Evolutionary conservation across 148 eudicot species (phyloP).

Genomic region (Salicornia ramosissima): DNA sequence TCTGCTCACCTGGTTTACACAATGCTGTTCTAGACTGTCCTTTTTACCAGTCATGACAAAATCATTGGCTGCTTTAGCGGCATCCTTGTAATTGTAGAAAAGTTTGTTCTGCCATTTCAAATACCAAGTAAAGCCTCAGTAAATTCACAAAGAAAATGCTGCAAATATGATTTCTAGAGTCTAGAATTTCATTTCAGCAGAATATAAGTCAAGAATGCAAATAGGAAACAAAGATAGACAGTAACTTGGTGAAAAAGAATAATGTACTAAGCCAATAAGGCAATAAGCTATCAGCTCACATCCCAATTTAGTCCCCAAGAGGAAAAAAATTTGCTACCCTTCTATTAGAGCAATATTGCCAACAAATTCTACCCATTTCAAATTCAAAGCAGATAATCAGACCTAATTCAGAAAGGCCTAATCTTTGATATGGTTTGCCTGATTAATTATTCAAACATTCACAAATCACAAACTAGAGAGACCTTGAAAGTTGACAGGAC

Average conservation of each 20-base stretch:
- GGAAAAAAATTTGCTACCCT: too few relatives aligned
- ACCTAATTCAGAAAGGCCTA: not conserved
- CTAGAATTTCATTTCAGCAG: not conserved
- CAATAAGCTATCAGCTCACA: too few relatives aligned
- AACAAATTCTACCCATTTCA: too few relatives aligned
- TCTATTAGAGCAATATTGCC: too few relatives aligned
- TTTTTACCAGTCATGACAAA: conserved; percentile 47
- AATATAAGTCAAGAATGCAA: not conserved
- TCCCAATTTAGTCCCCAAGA: too few relatives aligned
- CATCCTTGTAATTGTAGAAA: conserved; percentile 63
- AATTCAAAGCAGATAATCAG: not conserved
- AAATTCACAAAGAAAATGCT: conserved; percentile 1
- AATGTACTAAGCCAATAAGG: too few relatives aligned
- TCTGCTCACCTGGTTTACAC: conserved; percentile 56
- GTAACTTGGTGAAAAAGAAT: not conserved
- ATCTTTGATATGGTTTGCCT: not conserved
- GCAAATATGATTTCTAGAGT: not conserved
- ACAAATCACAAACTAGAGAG: not conserved
- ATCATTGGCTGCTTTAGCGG: conserved; percentile 39
- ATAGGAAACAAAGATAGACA: not conserved
- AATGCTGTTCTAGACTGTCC: conserved; percentile 48
- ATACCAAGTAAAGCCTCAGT: conserved; percentile 2
- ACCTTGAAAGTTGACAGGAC: too few relatives aligned
- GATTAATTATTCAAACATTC: not conserved
- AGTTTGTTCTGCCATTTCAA: conserved; percentile 47